Base-by-base conservation (phyloP, 805 yeast genomes). In the Ogataea salicorniae region DNA sequence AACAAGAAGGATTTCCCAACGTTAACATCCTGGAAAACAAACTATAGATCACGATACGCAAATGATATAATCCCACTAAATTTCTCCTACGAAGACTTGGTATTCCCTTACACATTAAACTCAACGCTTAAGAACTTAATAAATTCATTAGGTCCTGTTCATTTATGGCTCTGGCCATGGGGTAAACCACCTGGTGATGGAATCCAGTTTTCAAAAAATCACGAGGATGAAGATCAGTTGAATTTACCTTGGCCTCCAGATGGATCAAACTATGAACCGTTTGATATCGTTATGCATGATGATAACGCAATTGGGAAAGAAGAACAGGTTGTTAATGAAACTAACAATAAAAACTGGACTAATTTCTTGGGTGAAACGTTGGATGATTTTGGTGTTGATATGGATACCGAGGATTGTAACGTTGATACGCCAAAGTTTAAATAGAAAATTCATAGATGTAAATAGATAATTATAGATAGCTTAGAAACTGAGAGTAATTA, bases 231-330 rank as follows among this genome's bases (percentile, higher is more conserved):
- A 46, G 86, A 83, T 56, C 77, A 85, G 50, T 66, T 84, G 45
- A 76, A 79, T 1, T 68, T 84, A 37, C 94, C 96, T 2, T 92
- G 97, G 96, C 99, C 99, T 1, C 95, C 96, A 1, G 95, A 89
- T 67, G 90, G 88, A 6, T 82, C 57, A 1, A 60, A 60, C n/a
- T 62, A 45, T 39, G 62, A 58, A 37, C 53, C 56, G n/a, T 15
- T 31, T 5, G 39, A 41, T 9, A 31, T n/a, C n/a, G n/a, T 18
- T 7, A 45, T 17, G 6, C 20, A 20, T 20, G 20, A 20, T 2
- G 36, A 29, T 13, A 15, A 14, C 3, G 14, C 42, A 26, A 11
- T 4, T 4, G 35, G 26, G 1, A 20, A 26, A 7, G 41, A 26
- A 16, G 46, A 42, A 6, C 45, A 46, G 34, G 41, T 29, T 29